Conservation (phyloP, 345 rosid genomes). For the Lumnitzera racemosa region DNA sequence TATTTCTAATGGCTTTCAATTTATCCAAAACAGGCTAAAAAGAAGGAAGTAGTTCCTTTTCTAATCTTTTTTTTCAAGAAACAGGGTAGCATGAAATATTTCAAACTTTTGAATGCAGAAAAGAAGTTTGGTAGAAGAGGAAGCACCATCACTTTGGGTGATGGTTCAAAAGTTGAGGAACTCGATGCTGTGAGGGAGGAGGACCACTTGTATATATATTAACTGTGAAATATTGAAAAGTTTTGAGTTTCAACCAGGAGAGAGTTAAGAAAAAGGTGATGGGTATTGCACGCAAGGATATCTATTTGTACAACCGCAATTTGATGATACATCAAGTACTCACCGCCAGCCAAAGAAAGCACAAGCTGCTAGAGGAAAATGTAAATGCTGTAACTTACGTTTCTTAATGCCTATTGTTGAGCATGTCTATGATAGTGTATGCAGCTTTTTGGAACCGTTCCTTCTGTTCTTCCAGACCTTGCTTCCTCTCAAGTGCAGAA, state of each 20-base stretch:
- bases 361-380: not conserved
- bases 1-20: too few species aligned
- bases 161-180: conserved; percentile 79
- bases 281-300: too few species aligned
- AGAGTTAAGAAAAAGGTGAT: too few species aligned
- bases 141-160: conserved; percentile 58
- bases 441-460: conserved; percentile 81
- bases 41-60: not conserved
- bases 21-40: not conserved
- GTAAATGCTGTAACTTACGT: conserved; percentile 8
- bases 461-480: conserved; percentile 60
- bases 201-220: conserved; percentile 66
- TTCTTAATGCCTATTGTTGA: conserved; percentile 25
- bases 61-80: not conserved
- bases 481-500: conserved; percentile 63
- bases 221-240: conserved; percentile 2
- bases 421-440: conserved; percentile 60
- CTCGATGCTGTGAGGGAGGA: conserved; percentile 64
- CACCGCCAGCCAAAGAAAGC: too few species aligned
- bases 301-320: not conserved
- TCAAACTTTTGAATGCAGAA: conserved; percentile 39
- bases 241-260: too few species aligned
- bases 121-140: conserved; percentile 66
- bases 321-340: not conserved
- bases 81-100: conserved; percentile 7